Evolutionary conservation across 441 rosid genomes (phyloP).

Genomic region (Corymbia calophylla): DNA sequence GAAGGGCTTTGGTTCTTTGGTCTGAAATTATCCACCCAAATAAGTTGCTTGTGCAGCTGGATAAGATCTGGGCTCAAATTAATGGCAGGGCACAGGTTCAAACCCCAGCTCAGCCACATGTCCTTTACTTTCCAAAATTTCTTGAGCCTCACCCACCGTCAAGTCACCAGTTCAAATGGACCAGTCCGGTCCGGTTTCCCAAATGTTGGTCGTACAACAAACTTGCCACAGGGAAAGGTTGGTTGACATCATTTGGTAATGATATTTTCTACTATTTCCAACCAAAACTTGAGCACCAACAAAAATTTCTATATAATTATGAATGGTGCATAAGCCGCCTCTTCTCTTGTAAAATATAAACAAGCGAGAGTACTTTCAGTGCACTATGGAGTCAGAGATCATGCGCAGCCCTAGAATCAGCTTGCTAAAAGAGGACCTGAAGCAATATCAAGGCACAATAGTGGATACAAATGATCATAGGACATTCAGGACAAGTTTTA

Average conservation of each 20-base stretch:
- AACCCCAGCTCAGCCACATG: not conserved
- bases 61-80: not conserved
- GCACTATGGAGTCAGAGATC: not conserved
- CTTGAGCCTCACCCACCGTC: not conserved
- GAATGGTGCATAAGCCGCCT: not conserved
- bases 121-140: not conserved
- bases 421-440: not conserved
- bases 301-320: not conserved
- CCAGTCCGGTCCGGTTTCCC: not conserved
- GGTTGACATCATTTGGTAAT: not conserved
- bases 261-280: not conserved
- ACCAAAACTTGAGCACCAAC: not conserved
- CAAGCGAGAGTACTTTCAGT: not conserved
- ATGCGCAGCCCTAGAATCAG: not conserved
- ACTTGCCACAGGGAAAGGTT: not conserved
- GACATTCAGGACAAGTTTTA: constrained; percentile 14
- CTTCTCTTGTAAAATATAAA: not conserved
- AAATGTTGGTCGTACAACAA: not conserved
- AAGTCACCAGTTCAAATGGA: not conserved
- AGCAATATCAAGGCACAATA: not conserved
- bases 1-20: not conserved
- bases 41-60: not conserved
- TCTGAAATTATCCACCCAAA: not conserved
- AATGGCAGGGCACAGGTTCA: not conserved
- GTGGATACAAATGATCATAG: not conserved